Evolutionary conservation across 2,329 filamentous ascomycete species (phyloP), one percentile per base, ranked within the genome.

Genomic region (Aspergillus sp.): DNA sequence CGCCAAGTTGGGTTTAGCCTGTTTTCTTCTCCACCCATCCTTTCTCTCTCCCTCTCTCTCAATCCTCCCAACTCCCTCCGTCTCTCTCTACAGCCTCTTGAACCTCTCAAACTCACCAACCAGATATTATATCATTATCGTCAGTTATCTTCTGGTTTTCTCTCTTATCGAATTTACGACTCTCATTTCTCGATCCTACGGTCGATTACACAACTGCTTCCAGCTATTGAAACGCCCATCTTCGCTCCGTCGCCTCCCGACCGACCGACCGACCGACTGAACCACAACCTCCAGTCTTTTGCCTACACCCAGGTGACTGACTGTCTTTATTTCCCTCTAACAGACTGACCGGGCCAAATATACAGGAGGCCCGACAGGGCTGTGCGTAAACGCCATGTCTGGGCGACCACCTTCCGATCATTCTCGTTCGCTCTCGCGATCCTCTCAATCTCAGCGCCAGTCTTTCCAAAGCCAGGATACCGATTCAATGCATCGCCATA

Each of bases 301-400:
- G 45, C 46, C 43, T 42, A 46, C 45, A 44, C 46, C 49, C 47
- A 53, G 49, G 55, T 57, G 55, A 55, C 54, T 50, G 57, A 49
- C 45, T 43, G 43, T n/a, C 42, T 19, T 39, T 48, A 43, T 30
- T 41, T 27, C 44, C 45, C 47, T 52, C 38, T 48, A 51, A 53
- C 54, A 56, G 60, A 61, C 58, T 67, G 64, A 65, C 43, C 50
- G 54, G 58, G 57, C 50, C 50, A 32, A 19, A 32, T 32, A 55
- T 27, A 53, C 49, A 60, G 60, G 53, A 59, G 61, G 63, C 65
- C 65, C 65, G 61, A 61, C 49, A 65, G 66, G 66, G 66, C 65
- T 66, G 58, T 59, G 37, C 15, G 17, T 50, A 56, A 60, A 55
- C 60, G 58, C 66, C 59, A 72, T 71, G 68, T 61, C 67, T 59